Percentiles rank a stretch among this genome's conserved stretches.
Evolutionary conservation across 768 basidiomycete genomes (phyloP).

Genomic region (Amanita jacksonii): DNA sequence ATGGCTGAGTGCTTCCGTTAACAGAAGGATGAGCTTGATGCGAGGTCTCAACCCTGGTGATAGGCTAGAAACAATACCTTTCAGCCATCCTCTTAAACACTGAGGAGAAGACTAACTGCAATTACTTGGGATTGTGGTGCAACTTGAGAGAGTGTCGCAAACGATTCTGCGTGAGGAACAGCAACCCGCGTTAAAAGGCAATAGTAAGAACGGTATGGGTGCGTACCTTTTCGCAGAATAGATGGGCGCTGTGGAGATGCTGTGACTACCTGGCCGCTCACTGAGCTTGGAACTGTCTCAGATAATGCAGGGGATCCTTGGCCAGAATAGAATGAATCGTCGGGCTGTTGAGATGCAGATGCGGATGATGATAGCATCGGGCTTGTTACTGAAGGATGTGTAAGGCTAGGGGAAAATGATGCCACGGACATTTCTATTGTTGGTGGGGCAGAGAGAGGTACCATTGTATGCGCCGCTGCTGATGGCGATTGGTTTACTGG

Average conservation of each 20-base stretch:
- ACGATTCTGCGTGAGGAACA: slow-evolving; percentile 25
- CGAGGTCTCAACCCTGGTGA: slow-evolving; percentile 29
- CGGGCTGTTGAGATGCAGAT: slow-evolving; percentile 52
- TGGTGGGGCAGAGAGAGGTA: slow-evolving; percentile 32
- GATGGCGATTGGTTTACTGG: not conserved
- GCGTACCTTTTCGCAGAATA: slow-evolving; percentile 37
- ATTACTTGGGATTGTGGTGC: slow-evolving; percentile 33
- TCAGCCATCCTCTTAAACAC: not conserved
- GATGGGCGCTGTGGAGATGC: slow-evolving; percentile 47
- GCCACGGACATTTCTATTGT: slow-evolving; percentile 34
- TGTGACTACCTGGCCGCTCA: slow-evolving; percentile 38
- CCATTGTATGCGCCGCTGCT: slow-evolving; percentile 20
- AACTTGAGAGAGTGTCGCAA: slow-evolving; percentile 34
- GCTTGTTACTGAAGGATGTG: slow-evolving; percentile 77
- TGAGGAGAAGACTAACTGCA: slow-evolving; percentile 17
- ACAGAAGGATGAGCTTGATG: slow-evolving; percentile 25
- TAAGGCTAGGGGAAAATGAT: slow-evolving; percentile 71
- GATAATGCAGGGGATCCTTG: slow-evolving; percentile 68
- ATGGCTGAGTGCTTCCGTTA: slow-evolving; percentile 19
- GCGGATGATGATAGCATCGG: slow-evolving; percentile 75
- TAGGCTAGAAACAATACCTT: slow-evolving; percentile 5
- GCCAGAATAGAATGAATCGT: slow-evolving; percentile 62
- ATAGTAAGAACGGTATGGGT: slow-evolving; percentile 15
- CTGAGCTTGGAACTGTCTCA: slow-evolving; percentile 41
- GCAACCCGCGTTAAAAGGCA: slow-evolving; percentile 2